Conservation (phyloP, 2,329 filamentous ascomycete species). For the Fusarium chlamydosporum region DNA sequence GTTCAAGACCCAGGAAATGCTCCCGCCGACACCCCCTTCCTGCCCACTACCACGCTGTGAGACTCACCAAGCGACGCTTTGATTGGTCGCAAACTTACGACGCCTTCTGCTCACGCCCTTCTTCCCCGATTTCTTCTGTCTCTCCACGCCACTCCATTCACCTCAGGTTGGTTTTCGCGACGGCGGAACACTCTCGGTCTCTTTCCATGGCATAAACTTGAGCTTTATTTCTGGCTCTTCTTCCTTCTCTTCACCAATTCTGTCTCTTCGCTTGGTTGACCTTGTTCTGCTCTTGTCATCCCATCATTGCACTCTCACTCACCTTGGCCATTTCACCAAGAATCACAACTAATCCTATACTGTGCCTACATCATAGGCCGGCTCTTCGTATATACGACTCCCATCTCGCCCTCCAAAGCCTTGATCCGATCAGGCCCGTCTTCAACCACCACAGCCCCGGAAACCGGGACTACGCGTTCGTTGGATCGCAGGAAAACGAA, state of each 20-base stretch:
- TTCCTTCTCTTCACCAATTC: conserved; percentile 29
- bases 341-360: conserved; percentile 3
- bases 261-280: conserved; percentile 17
- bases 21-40: conserved; percentile 38
- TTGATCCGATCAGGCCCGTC: conserved; percentile 34
- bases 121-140: conserved; percentile 19
- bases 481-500: conserved; percentile 17
- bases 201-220: conserved; percentile 44
- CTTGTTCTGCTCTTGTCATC: conserved; percentile 16
- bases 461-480: conserved; percentile 22
- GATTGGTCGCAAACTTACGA: conserved; percentile 13
- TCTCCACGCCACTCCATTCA: conserved; percentile 40
- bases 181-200: conserved; percentile 45
- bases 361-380: conserved; percentile 25
- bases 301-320: conserved; percentile 31
- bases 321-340: conserved; percentile 19
- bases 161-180: conserved; percentile 41
- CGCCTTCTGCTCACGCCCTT: conserved; percentile 32
- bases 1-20: conserved; percentile 12
- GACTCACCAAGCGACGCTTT: conserved; percentile 8
- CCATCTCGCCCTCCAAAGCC: conserved; percentile 31
- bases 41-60: conserved; percentile 25
- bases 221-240: conserved; percentile 28
- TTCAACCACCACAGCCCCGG: conserved; percentile 27
- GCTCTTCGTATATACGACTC: conserved; percentile 45